phyloP scores from a whole-genome alignment of 148 eudicot species.

The Spergularia bocconei region DNA sequence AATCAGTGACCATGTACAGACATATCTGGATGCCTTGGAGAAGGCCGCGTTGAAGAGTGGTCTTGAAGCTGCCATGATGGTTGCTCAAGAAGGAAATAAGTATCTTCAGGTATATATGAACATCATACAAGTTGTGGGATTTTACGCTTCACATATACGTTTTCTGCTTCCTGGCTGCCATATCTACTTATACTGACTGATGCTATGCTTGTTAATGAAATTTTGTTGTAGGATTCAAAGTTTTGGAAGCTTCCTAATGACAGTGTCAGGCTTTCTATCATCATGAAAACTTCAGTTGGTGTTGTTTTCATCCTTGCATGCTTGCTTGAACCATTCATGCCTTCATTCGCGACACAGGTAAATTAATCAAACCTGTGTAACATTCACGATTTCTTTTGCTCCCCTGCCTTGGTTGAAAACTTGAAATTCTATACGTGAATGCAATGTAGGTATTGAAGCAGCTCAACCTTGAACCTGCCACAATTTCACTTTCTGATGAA shows the following conservation, averaged over 20 bases:
- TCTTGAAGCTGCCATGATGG: constrained; percentile 18
- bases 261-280: constrained; percentile 1
- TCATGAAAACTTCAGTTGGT: constrained; percentile 17
- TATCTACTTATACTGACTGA: background rate
- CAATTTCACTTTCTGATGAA: background rate
- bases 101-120: background rate
- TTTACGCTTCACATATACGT: background rate
- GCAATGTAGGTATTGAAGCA: constrained; percentile 14
- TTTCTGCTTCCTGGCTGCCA: background rate
- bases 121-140: background rate
- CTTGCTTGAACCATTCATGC: constrained; percentile 20
- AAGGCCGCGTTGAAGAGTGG: constrained; percentile 19
- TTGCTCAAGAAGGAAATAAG: constrained; percentile 16
- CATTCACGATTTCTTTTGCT: background rate
- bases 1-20: background rate
- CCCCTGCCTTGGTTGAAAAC: background rate
- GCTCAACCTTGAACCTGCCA: background rate
- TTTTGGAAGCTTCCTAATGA: constrained; percentile 11
- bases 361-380: background rate
- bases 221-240: background rate
- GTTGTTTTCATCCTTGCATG: constrained; percentile 13
- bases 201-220: too few species aligned
- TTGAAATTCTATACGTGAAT: too few species aligned
- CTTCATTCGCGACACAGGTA: constrained; percentile 16
- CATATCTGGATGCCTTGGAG: constrained; percentile 17